These are phyloP conservation scores for Musa beccarii DNA, from an alignment of 176 grass and related monocot species.

Conservation along the genomic window DNA sequence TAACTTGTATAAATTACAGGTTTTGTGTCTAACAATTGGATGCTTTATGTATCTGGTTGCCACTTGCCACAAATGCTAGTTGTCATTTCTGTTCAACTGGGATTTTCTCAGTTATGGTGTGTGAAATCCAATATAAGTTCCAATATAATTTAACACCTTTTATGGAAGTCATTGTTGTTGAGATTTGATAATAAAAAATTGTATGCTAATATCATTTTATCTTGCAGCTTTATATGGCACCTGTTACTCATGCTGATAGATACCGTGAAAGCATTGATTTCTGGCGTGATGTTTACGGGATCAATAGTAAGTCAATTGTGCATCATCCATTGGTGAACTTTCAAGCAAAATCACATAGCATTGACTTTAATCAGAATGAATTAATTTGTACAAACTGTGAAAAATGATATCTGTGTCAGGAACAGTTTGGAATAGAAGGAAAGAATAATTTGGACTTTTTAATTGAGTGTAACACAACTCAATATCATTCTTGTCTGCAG, in stretches of 20 bases:
- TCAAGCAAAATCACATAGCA: neutral
- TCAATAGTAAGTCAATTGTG: slow-evolving; percentile 74
- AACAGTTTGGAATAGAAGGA: neutral
- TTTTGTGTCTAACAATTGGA: too few relatives aligned
- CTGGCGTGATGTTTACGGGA: slow-evolving; percentile 93
- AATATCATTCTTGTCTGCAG: slow-evolving; percentile 21
- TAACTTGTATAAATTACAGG: too few relatives aligned
- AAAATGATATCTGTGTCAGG: neutral
- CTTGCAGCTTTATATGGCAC: slow-evolving; percentile 90
- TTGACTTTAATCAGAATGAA: neutral
- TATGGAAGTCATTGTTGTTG: neutral
- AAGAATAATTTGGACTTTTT: neutral
- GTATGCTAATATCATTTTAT: slow-evolving; percentile 12
- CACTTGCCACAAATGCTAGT: too few relatives aligned
- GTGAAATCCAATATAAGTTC: neutral
- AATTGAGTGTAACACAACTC: neutral
- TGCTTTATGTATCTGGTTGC: too few relatives aligned
- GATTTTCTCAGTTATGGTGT: too few relatives aligned
- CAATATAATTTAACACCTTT: neutral
- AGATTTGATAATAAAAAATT: neutral
- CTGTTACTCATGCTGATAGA: slow-evolving; percentile 68
- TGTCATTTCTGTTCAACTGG: too few relatives aligned
- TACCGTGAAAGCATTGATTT: slow-evolving; percentile 93
- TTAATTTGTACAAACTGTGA: neutral
- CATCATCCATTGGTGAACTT: neutral